Evolutionary conservation across 2,329 filamentous ascomycete species (phyloP), one percentile per base, ranked within the genome.

Genomic region (Epichloe aotearoae): DNA sequence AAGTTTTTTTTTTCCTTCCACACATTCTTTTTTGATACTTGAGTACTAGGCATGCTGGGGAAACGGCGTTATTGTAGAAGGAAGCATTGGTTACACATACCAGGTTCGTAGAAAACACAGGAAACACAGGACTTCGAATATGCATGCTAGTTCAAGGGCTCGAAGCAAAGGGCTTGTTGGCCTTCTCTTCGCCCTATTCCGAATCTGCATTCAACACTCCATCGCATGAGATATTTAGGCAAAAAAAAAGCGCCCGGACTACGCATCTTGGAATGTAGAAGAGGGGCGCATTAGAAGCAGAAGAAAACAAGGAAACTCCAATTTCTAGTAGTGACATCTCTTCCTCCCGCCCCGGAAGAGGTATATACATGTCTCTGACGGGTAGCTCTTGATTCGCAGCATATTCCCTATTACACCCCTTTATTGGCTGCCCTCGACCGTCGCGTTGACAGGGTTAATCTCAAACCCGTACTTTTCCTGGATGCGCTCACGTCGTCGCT

Each of bases 401-500:
- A 34, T 36, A 17, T 43, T 33, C 4, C 23, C 5, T 8, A 36
- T 20, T 6, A 37, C 40, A 12, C 19, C 37, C 38, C 39, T 57
- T 63, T 62, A 69, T 62, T 64, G 62, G 62, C 67, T 69, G 52
- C 66, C 67, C 50, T 79, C 71, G 56, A 69, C 66, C 46, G 69
- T 70, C 42, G 76, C 73, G 52, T 68, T 76, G 57, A 83, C 79
- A 50, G 82, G 77, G 62, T 84, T 79, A 62, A 95, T 82, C 57
- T 95, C 88, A 62, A 94, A 80, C 53, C 89, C 88, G 63, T 95
- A 95, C 68, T 83, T 87, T 69, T 88, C 83, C 77, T 87, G 83
- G 67, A 96, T 77, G 60, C 87, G 79, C 72, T 89, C 75, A 58
- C 81, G 80, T 67, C 90, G 82, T 67, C 90, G 77, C 74, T 95